Evolutionary conservation across 73 alveolate species (phyloP).

Genomic region (Paramecium tetraurelia): DNA sequence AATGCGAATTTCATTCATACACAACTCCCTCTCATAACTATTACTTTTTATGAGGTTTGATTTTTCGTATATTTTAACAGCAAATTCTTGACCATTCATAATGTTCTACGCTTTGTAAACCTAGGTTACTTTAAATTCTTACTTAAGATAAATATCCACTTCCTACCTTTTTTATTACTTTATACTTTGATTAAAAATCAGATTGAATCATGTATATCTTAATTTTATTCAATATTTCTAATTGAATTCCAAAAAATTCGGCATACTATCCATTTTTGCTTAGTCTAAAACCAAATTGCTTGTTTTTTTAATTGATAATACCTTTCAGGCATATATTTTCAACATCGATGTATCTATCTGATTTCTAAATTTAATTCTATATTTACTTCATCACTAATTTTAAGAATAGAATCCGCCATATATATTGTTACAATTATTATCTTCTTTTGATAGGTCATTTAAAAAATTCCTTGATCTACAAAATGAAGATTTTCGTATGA

Average conservation of each 20-base stretch:
- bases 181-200: background rate
- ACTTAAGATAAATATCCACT: background rate
- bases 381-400: background rate
- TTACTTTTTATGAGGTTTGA: background rate
- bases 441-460: background rate
- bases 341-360: background rate
- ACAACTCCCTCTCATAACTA: background rate
- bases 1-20: conserved; percentile 16
- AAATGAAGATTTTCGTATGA: background rate
- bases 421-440: background rate
- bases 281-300: background rate
- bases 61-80: background rate
- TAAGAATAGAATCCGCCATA: background rate
- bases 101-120: background rate
- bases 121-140: background rate
- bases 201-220: background rate
- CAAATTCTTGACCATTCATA: background rate
- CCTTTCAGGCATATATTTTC: background rate
- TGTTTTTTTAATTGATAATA: background rate
- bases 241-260: background rate
- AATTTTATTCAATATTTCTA: background rate
- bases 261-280: background rate
- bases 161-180: background rate
- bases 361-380: background rate
- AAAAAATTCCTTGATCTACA: background rate